Base-by-base conservation (phyloP, 1,284 basidiomycete genomes). In the Taiwanofungus camphoratus region DNA sequence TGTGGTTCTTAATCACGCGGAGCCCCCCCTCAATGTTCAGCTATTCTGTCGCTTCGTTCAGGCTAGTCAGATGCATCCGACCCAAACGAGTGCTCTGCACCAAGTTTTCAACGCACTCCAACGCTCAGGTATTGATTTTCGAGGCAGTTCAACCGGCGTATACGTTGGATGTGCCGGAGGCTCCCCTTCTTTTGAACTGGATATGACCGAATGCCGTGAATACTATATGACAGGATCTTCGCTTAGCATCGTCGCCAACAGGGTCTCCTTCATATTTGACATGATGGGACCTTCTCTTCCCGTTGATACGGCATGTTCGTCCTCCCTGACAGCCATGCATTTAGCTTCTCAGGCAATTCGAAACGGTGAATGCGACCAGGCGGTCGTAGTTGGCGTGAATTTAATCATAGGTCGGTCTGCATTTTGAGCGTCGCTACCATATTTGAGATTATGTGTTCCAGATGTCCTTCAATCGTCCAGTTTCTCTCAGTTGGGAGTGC, bases 111-210 rank as follows among this genome's bases (percentile, higher is more conserved):
- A 43, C 21, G 46, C 46, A n/a, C 45, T 66, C 11, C 54, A 63
- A 44, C 56, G 63, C 46, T 62, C 58, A 15, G 60, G 63, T 8
- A 46, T 66, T 3, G 59, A 65, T 41, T 64, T 57, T 48, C 53
- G 54, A 36, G 63, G 55, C 19, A 62, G 57, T 11, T 62, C 61
- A 2, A 66, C 59, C 3, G 62, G 59, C 1, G 61, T 65, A 13
- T 65, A 48, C 40, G 57, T 62, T 29, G 63, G 51, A 3, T 49
- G 47, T 31, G 36, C 47, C 15, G 32, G 44, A 15, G 38, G 33
- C 30, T 26, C 31, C 16, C 12, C 23, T 3, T 32, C 44, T 27
- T 36, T 38, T 15, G 47, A 49, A 19, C 21, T 42, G 22, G 47
- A 49, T 24, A 31, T 42, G 15, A 46, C 47, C 15, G 44, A 49